Conservation (phyloP, 768 basidiomycete species). For the Trichaptum fuscoviolaceum region DNA sequence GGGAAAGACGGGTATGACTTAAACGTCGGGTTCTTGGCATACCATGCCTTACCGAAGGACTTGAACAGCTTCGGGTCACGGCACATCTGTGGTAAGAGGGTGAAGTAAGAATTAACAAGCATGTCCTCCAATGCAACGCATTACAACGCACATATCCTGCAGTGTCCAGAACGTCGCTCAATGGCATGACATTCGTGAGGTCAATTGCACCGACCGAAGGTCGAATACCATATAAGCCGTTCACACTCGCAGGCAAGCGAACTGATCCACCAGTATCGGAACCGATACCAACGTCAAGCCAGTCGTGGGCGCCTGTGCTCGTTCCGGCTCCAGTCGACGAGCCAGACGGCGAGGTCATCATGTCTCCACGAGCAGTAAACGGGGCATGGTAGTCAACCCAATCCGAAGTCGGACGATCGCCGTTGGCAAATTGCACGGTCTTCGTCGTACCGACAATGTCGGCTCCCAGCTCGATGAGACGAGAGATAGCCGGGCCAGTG, state of each 20-base stretch:
- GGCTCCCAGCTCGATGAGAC: conserved; percentile 44
- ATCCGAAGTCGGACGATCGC: conserved; percentile 28
- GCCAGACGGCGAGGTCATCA: conserved; percentile 25
- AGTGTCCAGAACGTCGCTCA: not conserved
- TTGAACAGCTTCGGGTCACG: conserved; percentile 24
- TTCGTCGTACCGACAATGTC: conserved; percentile 50
- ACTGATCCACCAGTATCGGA: conserved; percentile 6
- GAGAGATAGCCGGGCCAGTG: conserved; percentile 39
- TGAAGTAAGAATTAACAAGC: not conserved
- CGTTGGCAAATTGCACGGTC: conserved; percentile 47
- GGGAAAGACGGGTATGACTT: conserved; percentile 23
- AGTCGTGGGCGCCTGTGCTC: conserved; percentile 21
- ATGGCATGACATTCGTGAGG: conserved; percentile 1
- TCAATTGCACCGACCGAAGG: not conserved
- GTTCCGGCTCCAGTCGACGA: conserved; percentile 25
- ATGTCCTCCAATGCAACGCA: not conserved
- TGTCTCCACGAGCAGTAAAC: conserved; percentile 19
- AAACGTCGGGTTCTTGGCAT: conserved; percentile 18
- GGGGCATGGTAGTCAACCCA: conserved; percentile 28
- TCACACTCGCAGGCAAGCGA: conserved; percentile 2
- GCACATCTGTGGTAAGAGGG: not conserved
- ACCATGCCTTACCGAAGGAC: conserved; percentile 24
- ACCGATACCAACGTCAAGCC: conserved; percentile 22
- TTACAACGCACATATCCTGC: not conserved
- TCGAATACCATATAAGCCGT: not conserved